These are phyloP conservation scores for Breynia disticha DNA, from an alignment of 441 rosid species.

Conservation along the genomic window DNA sequence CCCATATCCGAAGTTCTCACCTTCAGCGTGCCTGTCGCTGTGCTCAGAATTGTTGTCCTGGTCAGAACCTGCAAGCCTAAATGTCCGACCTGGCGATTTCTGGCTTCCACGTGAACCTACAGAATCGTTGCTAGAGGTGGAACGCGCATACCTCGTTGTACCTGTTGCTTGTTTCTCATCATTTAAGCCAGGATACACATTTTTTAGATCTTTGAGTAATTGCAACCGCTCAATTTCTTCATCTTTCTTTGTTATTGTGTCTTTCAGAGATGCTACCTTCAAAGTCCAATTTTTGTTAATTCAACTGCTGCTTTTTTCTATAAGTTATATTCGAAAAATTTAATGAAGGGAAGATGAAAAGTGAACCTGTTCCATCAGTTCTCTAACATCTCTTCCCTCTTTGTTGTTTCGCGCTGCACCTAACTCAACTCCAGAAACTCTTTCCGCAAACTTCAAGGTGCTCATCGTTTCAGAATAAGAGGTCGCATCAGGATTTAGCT, in stretches of 20 bases:
- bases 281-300: background rate
- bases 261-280: conserved; percentile 71
- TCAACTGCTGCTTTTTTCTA: too few relatives aligned
- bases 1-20: conserved; percentile 17
- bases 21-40: conserved; percentile 31
- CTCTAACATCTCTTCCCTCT: conserved; percentile 83
- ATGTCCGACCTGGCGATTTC: conserved; percentile 26
- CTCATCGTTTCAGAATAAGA: conserved; percentile 84
- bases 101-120: conserved; percentile 24
- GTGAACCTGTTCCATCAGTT: conserved; percentile 83
- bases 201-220: conserved; percentile 37
- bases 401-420: conserved; percentile 81
- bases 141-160: conserved; percentile 37
- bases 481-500: conserved; percentile 78
- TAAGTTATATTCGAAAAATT: background rate
- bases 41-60: conserved; percentile 43
- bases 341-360: background rate
- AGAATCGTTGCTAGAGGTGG: conserved; percentile 50
- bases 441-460: conserved; percentile 87
- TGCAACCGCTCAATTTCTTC: conserved; percentile 65
- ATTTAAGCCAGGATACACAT: conserved; percentile 25
- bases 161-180: conserved; percentile 29
- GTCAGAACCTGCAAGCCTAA: conserved; percentile 33
- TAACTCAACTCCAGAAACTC: conserved; percentile 93
- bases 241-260: conserved; percentile 62